Conservation (phyloP, 2,329 filamentous ascomycete genomes). For the Colletotrichum brevisporum region DNA sequence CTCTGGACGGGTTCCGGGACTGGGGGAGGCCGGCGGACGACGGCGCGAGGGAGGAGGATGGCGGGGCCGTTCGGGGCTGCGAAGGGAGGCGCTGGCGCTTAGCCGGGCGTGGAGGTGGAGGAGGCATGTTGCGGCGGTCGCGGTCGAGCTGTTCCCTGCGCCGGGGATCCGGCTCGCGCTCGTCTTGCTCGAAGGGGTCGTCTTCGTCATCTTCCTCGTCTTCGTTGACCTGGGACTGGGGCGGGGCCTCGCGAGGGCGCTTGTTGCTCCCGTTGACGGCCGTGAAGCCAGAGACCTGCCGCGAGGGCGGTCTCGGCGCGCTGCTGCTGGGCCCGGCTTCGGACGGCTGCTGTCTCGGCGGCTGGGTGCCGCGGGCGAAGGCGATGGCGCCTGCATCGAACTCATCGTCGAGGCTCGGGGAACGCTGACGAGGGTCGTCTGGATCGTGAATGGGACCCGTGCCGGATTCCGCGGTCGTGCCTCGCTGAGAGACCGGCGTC, state of each 20-base stretch:
- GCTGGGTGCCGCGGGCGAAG: conserved; percentile 13
- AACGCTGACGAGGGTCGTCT: not conserved
- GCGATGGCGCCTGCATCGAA: conserved; percentile 17
- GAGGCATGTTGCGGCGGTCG: conserved; percentile 42
- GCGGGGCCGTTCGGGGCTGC: not conserved
- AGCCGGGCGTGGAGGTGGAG: conserved; percentile 24
- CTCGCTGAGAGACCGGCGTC: not conserved
- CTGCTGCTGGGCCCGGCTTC: conserved; percentile 1
- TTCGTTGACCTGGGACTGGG: conserved; percentile 24
- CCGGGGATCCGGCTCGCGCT: conserved; percentile 34
- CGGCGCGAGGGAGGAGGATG: conserved; percentile 20
- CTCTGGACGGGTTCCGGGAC: not conserved
- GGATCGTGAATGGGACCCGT: not conserved
- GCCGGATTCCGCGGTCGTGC: not conserved
- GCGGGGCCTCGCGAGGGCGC: conserved; percentile 11
- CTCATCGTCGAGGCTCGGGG: not conserved
- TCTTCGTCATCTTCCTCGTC: not conserved
- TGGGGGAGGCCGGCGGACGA: conserved; percentile 30
- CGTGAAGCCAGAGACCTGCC: conserved; percentile 14
- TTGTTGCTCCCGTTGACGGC: conserved; percentile 30
- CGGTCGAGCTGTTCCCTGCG: conserved; percentile 45
- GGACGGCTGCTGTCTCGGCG: not conserved
- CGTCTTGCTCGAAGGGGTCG: conserved; percentile 44
- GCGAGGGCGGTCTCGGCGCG: not conserved
- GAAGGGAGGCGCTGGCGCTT: conserved; percentile 19